Evolutionary conservation across 768 basidiomycete genomes (phyloP).

Genomic region (Serendipita sp.): DNA sequence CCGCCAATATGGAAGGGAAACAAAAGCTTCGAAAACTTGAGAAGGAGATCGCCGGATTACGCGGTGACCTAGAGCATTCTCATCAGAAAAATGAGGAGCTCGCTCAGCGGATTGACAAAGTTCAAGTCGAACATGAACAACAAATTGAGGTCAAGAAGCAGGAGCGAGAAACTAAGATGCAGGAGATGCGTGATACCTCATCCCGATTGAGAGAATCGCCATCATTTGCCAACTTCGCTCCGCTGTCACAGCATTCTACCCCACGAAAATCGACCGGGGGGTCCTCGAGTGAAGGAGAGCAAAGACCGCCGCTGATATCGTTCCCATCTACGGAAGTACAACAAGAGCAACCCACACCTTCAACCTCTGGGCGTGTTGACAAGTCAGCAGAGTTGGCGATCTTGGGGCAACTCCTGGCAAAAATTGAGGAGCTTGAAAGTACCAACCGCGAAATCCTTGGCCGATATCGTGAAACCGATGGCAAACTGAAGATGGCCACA

Average conservation of each 20-base stretch:
- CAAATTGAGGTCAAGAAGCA: conserved; percentile 6
- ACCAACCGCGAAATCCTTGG: conserved; percentile 49
- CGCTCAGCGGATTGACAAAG: conserved; percentile 36
- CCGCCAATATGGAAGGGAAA: conserved; percentile 50
- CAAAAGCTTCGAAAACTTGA: conserved; percentile 56
- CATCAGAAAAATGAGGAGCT: conserved; percentile 53
- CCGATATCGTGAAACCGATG: conserved; percentile 45
- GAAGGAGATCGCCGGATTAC: conserved; percentile 58
- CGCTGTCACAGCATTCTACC: background rate
- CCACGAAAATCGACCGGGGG: background rate
- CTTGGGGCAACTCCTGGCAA: conserved; percentile 52
- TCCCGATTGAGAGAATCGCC: background rate
- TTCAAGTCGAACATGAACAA: conserved; percentile 6
- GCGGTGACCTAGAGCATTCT: conserved; percentile 63
- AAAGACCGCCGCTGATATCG: background rate
- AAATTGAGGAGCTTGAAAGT: conserved; percentile 63
- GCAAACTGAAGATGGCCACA: conserved; percentile 50
- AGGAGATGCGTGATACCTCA: conserved; percentile 1
- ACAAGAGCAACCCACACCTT: background rate
- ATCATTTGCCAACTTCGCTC: background rate
- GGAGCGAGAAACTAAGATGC: conserved; percentile 8
- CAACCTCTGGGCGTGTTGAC: conserved; percentile 8
- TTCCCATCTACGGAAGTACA: background rate
- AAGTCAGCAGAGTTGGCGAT: conserved; percentile 26
- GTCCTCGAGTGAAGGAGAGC: background rate